Base-by-base conservation (phyloP, 1,284 basidiomycete species). In the Malassezia nana region DNA sequence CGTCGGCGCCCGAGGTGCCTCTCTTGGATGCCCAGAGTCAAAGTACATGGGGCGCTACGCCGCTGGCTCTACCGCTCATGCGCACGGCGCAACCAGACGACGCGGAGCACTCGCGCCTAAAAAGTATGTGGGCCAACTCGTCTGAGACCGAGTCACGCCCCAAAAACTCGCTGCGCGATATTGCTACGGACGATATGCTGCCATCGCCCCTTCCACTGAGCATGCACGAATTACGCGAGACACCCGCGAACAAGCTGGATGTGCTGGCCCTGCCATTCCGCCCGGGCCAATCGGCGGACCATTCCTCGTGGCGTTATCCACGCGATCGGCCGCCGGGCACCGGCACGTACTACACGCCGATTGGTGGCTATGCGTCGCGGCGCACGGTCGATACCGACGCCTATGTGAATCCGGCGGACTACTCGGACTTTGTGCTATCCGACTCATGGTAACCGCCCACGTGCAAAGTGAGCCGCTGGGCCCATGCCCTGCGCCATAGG, bases 371-470 rank as follows among this genome's bases (percentile, higher is more conserved):
- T 26, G 13, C 40, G 25, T 24, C 40, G 12, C 40, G 40, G 24
- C 40, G 40, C 40, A 41, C 22, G 1, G 22, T 20, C 24, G 40
- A 28, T 13, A 18, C 24, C 4, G 40, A 24, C n/a, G 24, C 40
- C 6, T 41, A 28, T 24, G 24, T 24, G 38, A 12, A 46, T 18
- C 54, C 54, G 28, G 28, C 41, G 10, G 54, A 51, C 54, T 56
- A 56, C 40, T 46, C 54, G 13, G 54, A 56, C 16, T 56, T 56
- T 56, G 49, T 51, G 16, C 43, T 56, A 15, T 51, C 54, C 6
- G 54, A 56, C 28, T 16, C 54, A 12, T 56, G 54, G 54, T 56
- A 47, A 22, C 2, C 45, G 45, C 18, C 20, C 22, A 3, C 33
- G 35, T 15, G 46, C 46, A 39, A 39, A 48, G 12, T 39, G 29